Evolutionary conservation across 2,329 filamentous ascomycete species (phyloP).

Genomic region (Cytospora leucostoma): DNA sequence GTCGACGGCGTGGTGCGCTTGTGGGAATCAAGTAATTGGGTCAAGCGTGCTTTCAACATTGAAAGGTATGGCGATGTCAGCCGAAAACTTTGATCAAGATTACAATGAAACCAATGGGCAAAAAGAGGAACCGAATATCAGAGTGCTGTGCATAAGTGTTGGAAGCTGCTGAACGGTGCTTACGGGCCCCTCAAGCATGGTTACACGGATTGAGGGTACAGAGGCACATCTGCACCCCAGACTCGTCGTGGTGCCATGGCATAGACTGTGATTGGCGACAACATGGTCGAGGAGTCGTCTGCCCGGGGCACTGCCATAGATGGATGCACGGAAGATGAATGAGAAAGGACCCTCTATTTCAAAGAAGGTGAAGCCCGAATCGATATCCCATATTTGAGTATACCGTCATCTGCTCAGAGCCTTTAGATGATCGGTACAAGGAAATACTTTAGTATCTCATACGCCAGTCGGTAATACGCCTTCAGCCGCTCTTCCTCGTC

Average conservation of each 20-base stretch:
- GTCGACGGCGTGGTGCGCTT: background rate
- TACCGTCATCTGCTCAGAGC: background rate
- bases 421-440: constrained; percentile 51
- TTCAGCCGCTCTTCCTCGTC: constrained; percentile 31
- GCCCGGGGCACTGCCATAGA: background rate
- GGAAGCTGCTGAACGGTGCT: no score
- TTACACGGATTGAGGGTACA: background rate
- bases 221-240: background rate
- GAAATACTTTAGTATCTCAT: constrained; percentile 56
- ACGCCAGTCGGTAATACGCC: constrained; percentile 51
- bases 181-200: no score
- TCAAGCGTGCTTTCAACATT: background rate
- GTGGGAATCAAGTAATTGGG: background rate
- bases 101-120: no score
- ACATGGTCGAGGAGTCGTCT: background rate
- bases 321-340: no score
- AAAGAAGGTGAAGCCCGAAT: no score
- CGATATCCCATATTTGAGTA: background rate
- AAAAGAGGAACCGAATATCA: no score
- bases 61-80: background rate
- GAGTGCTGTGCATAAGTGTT: no score
- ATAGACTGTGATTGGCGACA: background rate
- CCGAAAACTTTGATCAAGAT: background rate
- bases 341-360: no score
- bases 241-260: background rate